These are phyloP conservation scores for Rhizoctonia solani DNA, from an alignment of 1,284 basidiomycete genomes.

Conservation along the genomic window DNA sequence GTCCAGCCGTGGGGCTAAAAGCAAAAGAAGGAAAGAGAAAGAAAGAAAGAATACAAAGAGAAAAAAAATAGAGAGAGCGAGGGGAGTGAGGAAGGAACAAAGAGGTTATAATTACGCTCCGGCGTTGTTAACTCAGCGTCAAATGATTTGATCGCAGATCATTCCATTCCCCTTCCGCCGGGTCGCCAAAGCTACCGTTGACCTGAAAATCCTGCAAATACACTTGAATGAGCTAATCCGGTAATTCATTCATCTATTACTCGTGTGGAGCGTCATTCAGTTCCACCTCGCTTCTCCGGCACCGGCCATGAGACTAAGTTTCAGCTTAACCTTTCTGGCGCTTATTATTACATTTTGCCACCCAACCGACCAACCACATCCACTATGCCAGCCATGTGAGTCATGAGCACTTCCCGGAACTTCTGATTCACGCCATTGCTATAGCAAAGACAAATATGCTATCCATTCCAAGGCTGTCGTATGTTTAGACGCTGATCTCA, in stretches of 20 bases:
- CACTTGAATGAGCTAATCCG: too few relatives aligned
- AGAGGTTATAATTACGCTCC: too few relatives aligned
- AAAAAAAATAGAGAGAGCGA: too few relatives aligned
- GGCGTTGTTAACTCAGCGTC: neutral
- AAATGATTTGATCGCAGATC: conserved; percentile 18
- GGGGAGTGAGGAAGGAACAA: too few relatives aligned
- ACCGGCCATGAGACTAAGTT: neutral
- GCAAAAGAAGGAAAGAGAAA: conserved; percentile 1
- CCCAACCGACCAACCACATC: neutral
- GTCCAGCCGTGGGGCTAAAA: conserved; percentile 32
- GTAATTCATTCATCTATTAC: too few relatives aligned
- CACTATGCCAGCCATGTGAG: conserved; percentile 32
- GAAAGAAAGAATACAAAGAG: neutral
- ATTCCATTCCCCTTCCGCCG: conserved; percentile 1
- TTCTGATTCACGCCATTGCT: neutral
- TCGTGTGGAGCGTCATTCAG: neutral
- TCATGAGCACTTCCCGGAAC: neutral
- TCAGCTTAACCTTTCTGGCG: too few relatives aligned
- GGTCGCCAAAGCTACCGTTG: conserved; percentile 7
- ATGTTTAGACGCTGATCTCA: conserved; percentile 85
- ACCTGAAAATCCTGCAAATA: neutral
- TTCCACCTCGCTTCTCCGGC: neutral
- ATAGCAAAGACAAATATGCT: conserved; percentile 73
- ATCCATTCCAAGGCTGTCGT: conserved; percentile 83
- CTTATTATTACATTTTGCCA: too few relatives aligned